Percentiles rank a stretch among this genome's conserved stretches.
phyloP scores from a whole-genome alignment of 345 rosid species.

The Populus pruinosa region DNA sequence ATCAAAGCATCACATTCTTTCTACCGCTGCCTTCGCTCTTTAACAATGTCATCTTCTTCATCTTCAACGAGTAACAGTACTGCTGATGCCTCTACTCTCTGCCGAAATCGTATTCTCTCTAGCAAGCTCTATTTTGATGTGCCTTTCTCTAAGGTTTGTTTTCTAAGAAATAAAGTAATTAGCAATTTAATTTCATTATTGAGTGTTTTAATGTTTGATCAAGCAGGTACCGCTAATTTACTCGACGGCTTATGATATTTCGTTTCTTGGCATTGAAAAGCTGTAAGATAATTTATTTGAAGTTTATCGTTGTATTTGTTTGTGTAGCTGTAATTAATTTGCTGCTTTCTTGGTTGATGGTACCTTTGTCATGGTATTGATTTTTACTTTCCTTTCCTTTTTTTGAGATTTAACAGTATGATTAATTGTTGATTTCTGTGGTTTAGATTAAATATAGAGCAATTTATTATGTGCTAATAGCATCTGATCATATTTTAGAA shows the following conservation, averaged over 20 bases:
- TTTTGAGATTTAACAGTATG: no score
- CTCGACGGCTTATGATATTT: slow-evolving; percentile 64
- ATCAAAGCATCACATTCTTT: slow-evolving; percentile 25
- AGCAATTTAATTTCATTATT: neutral
- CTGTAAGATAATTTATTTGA: slow-evolving; percentile 41
- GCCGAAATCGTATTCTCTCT: slow-evolving; percentile 54
- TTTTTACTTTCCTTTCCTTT: no score
- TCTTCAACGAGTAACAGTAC: slow-evolving; percentile 16
- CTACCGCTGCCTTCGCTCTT: slow-evolving; percentile 17
- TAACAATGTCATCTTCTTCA: slow-evolving; percentile 30
- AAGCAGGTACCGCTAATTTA: slow-evolving; percentile 73
- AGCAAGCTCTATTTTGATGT: slow-evolving; percentile 75
- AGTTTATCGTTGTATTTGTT: neutral
- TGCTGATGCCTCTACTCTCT: slow-evolving; percentile 45
- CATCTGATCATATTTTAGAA: no score
- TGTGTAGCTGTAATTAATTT: neutral
- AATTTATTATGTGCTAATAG: no score
- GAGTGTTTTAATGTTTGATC: neutral
- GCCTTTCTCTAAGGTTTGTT: slow-evolving; percentile 45
- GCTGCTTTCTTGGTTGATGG: no score
- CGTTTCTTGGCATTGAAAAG: slow-evolving; percentile 87
- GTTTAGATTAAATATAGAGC: no score
- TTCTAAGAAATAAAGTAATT: neutral
- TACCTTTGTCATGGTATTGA: no score
- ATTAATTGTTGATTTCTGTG: no score